Base-by-base conservation (phyloP, 1,284 basidiomycete species). In the Sanghuangporus baumii region DNA sequence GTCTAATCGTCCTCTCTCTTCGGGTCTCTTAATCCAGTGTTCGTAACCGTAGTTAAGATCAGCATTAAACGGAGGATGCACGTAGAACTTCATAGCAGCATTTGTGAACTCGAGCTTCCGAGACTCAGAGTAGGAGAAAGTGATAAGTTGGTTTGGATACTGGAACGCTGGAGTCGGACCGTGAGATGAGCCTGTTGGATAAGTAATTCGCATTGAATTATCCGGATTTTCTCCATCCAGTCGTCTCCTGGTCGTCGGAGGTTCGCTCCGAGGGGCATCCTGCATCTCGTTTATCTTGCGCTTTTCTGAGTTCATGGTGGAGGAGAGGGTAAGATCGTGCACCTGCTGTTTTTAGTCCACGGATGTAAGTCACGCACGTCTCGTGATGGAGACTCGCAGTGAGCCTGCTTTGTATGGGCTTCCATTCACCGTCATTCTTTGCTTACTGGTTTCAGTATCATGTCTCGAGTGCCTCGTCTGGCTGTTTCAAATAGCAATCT, bases 11-110 rank as follows among this genome's bases (percentile, higher is more conserved):
- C 82, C 82, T 56, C 80, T 77, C 65, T 82, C 81, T 55, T 93
- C 91, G 1, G 85, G 82, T 52, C 85, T 79, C 67, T 82, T 81
- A 11, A 82, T 75, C 85, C 89, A 94, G 7, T 80, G 76, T 12
- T 91, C 82, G 70, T 88, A 89, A 0, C 84, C 86, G 73, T 87
- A 83, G 0, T 74, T 73, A 7, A 92, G 78, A 62, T 87, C 79
- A 1, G 87, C 87, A 8, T 80, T 78, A 5, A 70, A 69, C 3
- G 87, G 87, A 6, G 91, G 89, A 56, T 83, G 78, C 43, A 83
- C 76, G 68, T 84, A 91, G 71, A 88, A 90, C 51, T 85, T 80
- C 73, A 93, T 67, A 0, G 89, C 84, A 12, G 85, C 80, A 71
- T 93, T 79, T 16, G 79, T 79, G 71, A 89, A 89, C 62, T 83